Evolutionary conservation across 495 filamentous ascomycete species (phyloP).

Genomic region (Penicillium herquei): DNA sequence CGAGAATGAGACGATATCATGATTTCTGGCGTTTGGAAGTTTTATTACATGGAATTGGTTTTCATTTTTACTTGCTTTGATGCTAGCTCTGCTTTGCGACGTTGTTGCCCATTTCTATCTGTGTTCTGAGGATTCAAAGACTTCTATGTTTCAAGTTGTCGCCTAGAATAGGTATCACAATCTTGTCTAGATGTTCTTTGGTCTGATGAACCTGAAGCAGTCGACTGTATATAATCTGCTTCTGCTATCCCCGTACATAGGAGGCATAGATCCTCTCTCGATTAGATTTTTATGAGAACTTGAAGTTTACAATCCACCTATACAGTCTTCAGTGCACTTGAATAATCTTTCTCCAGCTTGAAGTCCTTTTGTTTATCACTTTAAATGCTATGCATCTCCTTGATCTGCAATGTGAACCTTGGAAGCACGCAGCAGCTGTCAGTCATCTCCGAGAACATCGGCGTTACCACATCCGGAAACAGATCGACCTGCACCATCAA

Average conservation of each 20-base stretch:
- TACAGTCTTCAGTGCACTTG: no score
- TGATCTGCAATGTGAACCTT: no score
- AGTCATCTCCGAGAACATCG: background rate
- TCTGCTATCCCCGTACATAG: background rate
- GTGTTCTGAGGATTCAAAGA: background rate
- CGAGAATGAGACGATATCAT: conserved; percentile 11
- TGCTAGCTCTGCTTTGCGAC: background rate
- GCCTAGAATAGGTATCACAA: background rate
- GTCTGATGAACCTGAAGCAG: background rate
- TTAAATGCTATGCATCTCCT: no score
- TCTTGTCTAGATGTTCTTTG: background rate
- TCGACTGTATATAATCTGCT: background rate
- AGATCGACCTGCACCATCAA: conserved; percentile 18
- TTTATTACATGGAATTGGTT: background rate
- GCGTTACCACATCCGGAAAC: conserved; percentile 5
- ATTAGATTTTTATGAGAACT: background rate
- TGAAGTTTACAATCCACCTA: no score
- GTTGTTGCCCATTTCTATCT: no score
- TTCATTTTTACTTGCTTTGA: background rate
- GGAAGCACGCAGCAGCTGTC: no score
- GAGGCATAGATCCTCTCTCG: background rate
- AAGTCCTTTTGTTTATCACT: no score
- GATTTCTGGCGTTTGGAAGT: conserved; percentile 19
- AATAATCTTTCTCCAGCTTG: no score
- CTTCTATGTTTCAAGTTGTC: background rate